Conservation (phyloP, 306 rosid genomes). For the Geum urbanum region DNA sequence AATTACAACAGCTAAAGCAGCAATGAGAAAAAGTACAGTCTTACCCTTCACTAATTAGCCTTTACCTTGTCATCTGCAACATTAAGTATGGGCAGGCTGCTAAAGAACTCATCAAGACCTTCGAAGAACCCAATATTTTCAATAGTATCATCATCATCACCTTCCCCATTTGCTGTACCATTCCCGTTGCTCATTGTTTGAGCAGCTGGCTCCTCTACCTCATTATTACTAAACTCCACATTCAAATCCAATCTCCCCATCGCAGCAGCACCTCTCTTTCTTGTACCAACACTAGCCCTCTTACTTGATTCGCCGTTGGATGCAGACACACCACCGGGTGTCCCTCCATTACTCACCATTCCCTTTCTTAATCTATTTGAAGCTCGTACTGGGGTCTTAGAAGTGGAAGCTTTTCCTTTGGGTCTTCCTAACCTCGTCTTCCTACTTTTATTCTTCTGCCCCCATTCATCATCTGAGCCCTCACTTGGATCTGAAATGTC, state of each 20-base stretch:
- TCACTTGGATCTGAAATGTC: conserved; percentile 51
- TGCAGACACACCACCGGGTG: conserved; percentile 21
- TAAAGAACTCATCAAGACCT: conserved; percentile 93
- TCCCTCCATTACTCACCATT: conserved; percentile 37
- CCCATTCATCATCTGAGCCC: conserved; percentile 52
- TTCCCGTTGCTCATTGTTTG: conserved; percentile 42
- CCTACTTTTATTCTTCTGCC: conserved; percentile 20
- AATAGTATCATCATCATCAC: conserved; percentile 54
- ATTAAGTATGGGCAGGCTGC: conserved; percentile 83
- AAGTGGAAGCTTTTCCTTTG: conserved; percentile 11
- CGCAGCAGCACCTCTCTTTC: conserved; percentile 61
- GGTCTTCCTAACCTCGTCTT: conserved; percentile 30
- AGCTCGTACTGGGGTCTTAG: conserved; percentile 30
- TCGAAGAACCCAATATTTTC: conserved; percentile 89
- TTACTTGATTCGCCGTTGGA: conserved; percentile 45
- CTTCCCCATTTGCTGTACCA: conserved; percentile 38
- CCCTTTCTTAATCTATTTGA: conserved; percentile 43
- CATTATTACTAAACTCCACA: conserved; percentile 92
- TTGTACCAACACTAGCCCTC: conserved; percentile 34
- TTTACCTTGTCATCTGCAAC: conserved; percentile 81
- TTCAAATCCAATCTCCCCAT: conserved; percentile 89
- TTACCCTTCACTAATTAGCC: conserved; percentile 50
- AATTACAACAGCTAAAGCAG: conserved; percentile 39
- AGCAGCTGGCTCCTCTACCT: conserved; percentile 64
- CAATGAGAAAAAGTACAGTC: conserved; percentile 27